A percentile compares a stretch with the other conserved stretches of the same genome.
These are phyloP conservation scores for Scedosporium dehoogii DNA, from an alignment of 2,329 filamentous ascomycete species.

Conservation along the genomic window DNA sequence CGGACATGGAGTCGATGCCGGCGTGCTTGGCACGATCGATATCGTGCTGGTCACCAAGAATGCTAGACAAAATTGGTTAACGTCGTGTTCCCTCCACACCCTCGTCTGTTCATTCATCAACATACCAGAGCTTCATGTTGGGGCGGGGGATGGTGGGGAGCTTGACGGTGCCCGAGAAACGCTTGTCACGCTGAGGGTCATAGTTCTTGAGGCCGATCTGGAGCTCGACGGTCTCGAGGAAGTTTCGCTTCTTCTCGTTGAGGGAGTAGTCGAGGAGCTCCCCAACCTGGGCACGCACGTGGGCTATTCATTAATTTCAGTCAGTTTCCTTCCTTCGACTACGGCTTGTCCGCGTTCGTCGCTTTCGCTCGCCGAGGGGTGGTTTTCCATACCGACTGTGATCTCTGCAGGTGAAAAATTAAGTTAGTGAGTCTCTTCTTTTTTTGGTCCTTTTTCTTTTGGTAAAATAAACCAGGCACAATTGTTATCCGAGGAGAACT, in stretches of 20 bases:
- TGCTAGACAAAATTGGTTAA: constrained; percentile 24
- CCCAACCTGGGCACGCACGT: constrained; percentile 91
- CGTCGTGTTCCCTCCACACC: background rate
- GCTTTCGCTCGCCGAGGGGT: background rate
- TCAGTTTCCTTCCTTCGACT: background rate
- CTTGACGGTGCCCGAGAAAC: constrained; percentile 99
- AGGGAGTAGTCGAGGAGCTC: constrained; percentile 91
- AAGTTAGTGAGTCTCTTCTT: background rate
- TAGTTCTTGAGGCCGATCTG: constrained; percentile 98
- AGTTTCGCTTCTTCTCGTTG: constrained; percentile 95
- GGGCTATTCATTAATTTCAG: constrained; percentile 39
- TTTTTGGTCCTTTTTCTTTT: background rate
- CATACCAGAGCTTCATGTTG: constrained; percentile 69
- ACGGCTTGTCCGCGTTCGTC: background rate
- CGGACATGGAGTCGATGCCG: constrained; percentile 95
- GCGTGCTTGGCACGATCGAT: constrained; percentile 99
- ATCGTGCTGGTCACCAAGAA: constrained; percentile 76
- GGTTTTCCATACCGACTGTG: constrained; percentile 51
- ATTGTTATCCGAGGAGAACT: background rate
- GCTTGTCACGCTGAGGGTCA: constrained; percentile 99
- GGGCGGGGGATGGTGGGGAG: constrained; percentile 86
- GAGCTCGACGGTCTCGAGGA: constrained; percentile 87
- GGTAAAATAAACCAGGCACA: background rate
- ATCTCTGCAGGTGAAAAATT: constrained; percentile 38
- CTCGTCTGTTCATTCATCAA: constrained; percentile 16